Base-by-base conservation (phyloP, 768 basidiomycete species). In the Pilatotrama ljubarskyi region DNA sequence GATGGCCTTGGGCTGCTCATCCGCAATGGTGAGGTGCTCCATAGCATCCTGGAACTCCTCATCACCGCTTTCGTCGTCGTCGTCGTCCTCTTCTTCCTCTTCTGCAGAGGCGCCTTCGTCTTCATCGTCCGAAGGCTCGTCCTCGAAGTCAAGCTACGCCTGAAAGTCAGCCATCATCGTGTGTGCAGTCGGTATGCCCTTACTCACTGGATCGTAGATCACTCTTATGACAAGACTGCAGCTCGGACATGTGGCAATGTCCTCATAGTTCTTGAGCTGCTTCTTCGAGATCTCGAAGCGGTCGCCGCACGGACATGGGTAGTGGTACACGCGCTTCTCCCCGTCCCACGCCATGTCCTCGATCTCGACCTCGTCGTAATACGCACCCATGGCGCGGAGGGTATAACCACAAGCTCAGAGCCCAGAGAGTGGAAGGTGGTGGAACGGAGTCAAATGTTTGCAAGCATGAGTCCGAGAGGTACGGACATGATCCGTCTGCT, bases 221-320 rank as follows among this genome's bases (percentile, higher is more conserved):
- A 98, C 90, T 55, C 96, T 79, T 50, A 98, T 93, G 32, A 98
- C 82, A 22, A 98, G 79, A 64, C 93, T 95, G 68, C 97, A 99
- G 72, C 93, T 95, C 0, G 97, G 97, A 77, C 97, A 98, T 51
- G 84, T 95, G 22, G 95, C 96, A 46, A 95, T 85, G 71, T 98
- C 97, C 68, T 98, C 97, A 55, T 85, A 97, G 65, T 94, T 79
- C 44, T 85, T 83, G 8, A 98, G 84, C 74, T 98, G 94, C 62
- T 78, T 77, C 66, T 89, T 84, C 29, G 90, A 85, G 65, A 98
- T 98, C 74, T 98, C 96, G 76, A 98, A 99, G 41, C 95, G 87
- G 76, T 99, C 96, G 9, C 96, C 96, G 69, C 96, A 98, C 1
- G 96, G 95, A 70, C 95, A 99, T 0, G 95, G 96, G 73, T 95